Evolutionary conservation across 2,329 filamentous ascomycete species (phyloP).

Genomic region (Colletotrichum ledebouriae): DNA sequence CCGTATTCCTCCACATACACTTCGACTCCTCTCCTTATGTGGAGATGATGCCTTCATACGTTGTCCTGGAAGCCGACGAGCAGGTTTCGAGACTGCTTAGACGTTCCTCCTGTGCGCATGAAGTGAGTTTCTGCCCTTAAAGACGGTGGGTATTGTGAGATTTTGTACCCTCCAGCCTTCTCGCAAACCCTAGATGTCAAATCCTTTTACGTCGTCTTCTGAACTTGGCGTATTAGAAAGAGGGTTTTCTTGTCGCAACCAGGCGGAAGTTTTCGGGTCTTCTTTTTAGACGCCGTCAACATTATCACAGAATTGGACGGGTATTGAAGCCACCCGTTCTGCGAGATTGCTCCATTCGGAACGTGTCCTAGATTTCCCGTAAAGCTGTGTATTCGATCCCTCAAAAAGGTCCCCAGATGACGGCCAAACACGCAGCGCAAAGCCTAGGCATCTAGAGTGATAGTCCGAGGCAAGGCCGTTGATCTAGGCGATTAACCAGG

Average conservation of each 20-base stretch:
- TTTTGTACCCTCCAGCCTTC: too few relatives aligned
- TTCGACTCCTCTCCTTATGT: background rate
- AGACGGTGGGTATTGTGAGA: too few relatives aligned
- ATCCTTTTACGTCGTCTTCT: too few relatives aligned
- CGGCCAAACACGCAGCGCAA: background rate
- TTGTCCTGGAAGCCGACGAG: too few relatives aligned
- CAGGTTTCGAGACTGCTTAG: too few relatives aligned
- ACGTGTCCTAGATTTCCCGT: background rate
- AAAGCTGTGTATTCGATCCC: background rate
- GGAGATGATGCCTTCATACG: background rate
- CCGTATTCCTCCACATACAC: accelerated
- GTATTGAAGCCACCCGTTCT: background rate
- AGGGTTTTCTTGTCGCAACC: accelerated
- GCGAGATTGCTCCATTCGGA: background rate
- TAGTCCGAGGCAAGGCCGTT: too few relatives aligned
- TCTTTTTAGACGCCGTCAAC: background rate
- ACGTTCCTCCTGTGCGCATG: too few relatives aligned
- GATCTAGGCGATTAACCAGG: too few relatives aligned
- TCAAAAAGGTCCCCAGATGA: background rate
- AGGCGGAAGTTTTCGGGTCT: too few relatives aligned
- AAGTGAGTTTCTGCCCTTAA: too few relatives aligned
- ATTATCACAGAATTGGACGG: background rate
- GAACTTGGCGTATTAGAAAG: background rate
- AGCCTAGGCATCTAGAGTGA: too few relatives aligned
- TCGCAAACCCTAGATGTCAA: too few relatives aligned